Evolutionary conservation across 192 early-diverging fungal genomes (phyloP), one percentile per base, ranked within the genome.

Genomic region (Podochytrium sp.): DNA sequence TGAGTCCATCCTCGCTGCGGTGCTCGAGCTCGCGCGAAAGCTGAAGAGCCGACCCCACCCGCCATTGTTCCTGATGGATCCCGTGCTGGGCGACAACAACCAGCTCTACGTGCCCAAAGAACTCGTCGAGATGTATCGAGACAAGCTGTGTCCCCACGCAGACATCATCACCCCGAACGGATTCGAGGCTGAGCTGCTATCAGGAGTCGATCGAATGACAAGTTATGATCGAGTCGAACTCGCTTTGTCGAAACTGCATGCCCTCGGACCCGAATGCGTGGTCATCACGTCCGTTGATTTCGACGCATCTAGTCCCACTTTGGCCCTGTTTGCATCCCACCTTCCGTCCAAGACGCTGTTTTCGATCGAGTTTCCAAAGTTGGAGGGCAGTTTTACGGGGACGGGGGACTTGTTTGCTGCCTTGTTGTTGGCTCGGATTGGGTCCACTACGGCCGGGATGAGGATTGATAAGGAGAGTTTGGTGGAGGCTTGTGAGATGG

Each of bases 361-460:
- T 74, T 69, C 76, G 4, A 93, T 98, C 57, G 67, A 82, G 4
- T 95, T 96, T 66, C 92, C 92, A 6, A 86, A 88, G 10, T 88
- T 92, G 34, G 66, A 80, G 1, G 93, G 89, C 0, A 89, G 88
- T 59, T 98, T 95, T 76, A 95, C 93, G 1, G 96, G 96, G n/a
- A 92, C 96, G 0, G 96, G 96, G 52, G 96, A 98, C 72, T 64
- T 98, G 20, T 94, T 95, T 66, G 85, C 93, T 1, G 91, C 93
- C 0, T 65, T 96, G 23, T 62, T 91, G 10, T 73, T 92, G 32
- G 94, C 92, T 7, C 59, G 81, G 85, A 1, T 80, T 85, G 32
- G 71, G 81, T 25, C 61, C 80, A 1, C 38, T 32, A 6, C 25
- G 57, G 27, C 29, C 56, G 57, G 71, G 29, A 33, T 63, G 23